Base-by-base conservation (phyloP, 768 basidiomycete genomes). In the Neoboletus subvelutipes region DNA sequence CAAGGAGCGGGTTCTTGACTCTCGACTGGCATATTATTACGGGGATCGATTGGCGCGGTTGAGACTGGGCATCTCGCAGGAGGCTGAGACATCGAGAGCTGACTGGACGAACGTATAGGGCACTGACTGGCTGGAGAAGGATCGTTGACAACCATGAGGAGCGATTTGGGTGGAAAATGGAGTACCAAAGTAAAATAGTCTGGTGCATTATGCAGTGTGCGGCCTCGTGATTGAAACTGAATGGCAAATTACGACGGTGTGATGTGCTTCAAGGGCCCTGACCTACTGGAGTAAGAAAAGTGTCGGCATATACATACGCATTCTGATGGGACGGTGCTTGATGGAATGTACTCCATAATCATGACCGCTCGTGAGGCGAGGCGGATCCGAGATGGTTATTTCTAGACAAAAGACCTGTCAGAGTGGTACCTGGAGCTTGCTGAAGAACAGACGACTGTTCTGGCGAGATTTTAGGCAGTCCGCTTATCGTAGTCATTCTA, bases 11-110 rank as follows among this genome's bases (percentile, higher is more conserved):
- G 34, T 26, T 46, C 37, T 41, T 60, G 58, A 13, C 57, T 54
- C 33, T 60, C 59, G 20, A 60, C 43, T 5, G 59, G 58, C 58
- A 60, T 54, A 17, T 60, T 60, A 22, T 60, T 59, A 18, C 57
- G 59, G 1, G 48, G 42, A 54, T 60, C 43, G 37, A 50, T 50
- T 5, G 36, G 22, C 13, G 8, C 6, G 18, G 42, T 50, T 15
- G 59, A 53, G 31, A 60, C 42, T 47, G 48, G 58, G 31, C 48
- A 50, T 17, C 48, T 50, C 20, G 58, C 50, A 28, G 56, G 55
- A 33, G 47, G 47, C 10, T 26, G 34, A 56, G 54, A 46, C 36
- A 36, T 29, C n/a, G 28, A 26, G 13, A 41, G 33, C 3, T 39
- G 40, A 12, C 8, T 49, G 28, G 47, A 49, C 10, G 31, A 49